phyloP scores from a whole-genome alignment of 1,139 yeast species.

The Spencermartinsiella ligniputridi region DNA sequence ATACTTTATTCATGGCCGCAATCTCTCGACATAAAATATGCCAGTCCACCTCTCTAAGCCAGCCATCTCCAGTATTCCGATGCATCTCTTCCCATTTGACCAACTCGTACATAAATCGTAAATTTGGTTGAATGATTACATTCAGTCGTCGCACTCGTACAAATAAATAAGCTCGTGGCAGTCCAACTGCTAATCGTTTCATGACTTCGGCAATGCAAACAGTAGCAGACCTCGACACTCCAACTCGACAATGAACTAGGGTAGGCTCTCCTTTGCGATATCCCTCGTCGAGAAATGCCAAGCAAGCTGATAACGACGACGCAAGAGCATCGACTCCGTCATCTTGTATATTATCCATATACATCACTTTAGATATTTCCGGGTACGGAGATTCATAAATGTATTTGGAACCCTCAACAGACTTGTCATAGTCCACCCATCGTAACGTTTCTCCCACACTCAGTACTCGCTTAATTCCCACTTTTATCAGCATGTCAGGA shows the following conservation, averaged over 20 bases:
- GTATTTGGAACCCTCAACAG: conserved; percentile 19
- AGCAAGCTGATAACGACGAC: conserved; percentile 37
- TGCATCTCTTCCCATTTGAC: conserved; percentile 67
- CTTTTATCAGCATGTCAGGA: conserved; percentile 52
- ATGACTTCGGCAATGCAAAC: conserved; percentile 88
- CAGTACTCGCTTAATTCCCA: conserved; percentile 72
- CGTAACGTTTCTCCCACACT: conserved; percentile 83
- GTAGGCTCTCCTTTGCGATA: conserved; percentile 43
- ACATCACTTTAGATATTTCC: conserved; percentile 35
- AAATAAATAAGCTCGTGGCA: conserved; percentile 71
- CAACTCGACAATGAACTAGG: conserved; percentile 84
- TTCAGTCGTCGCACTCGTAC: conserved; percentile 82
- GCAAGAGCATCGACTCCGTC: conserved; percentile 49
- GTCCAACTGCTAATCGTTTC: conserved; percentile 60
- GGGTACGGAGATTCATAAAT: conserved; percentile 19
- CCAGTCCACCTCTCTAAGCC: conserved; percentile 81
- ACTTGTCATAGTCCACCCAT: conserved; percentile 39
- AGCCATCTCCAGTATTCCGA: conserved; percentile 31
- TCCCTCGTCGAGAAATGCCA: conserved; percentile 42
- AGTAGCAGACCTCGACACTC: conserved; percentile 87
- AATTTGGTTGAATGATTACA: conserved; percentile 86
- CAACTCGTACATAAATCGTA: conserved; percentile 79
- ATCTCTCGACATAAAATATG: conserved; percentile 84
- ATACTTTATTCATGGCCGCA: conserved; percentile 65
- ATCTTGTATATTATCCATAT: conserved; percentile 43